Base-by-base conservation (phyloP, 768 basidiomycete species). In the Sporobolomyces pararoseus region DNA sequence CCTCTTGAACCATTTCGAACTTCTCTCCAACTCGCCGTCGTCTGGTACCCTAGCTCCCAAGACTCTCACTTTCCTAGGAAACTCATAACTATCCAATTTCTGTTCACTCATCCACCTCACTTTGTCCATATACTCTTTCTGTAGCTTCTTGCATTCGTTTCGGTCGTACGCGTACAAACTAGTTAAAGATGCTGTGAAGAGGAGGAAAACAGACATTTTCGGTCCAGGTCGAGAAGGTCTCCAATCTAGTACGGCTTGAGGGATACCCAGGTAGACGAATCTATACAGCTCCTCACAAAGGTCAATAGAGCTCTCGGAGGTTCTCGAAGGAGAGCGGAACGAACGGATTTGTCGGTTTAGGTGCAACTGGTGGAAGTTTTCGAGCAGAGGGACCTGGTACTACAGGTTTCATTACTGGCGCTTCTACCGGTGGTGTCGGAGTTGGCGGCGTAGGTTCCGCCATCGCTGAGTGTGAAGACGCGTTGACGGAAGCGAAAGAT, bases 121-220 rank as follows among this genome's bases (percentile, higher is more conserved):
- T 63, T 85, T 86, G 75, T 87, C 87, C 31, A 89, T 80, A 78
- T 95, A 97, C 59, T 86, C 84, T 76, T 87, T 82, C 58, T 87
- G 87, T 69, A 98, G 88, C 54, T 81, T 78, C 74, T 85, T 87
- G 80, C 91, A 93, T 81, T 92, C 83, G 69, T 82, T 81, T 35
- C 94, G 85, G 84, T 99, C 96, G 79, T 96, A 93, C 62, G 86
- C 81, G 81, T 91, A 96, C 63, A 85, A 83, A 29, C 88, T 89
- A 4, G 87, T 76, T 37, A 89, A 75, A 9, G 88, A 84, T 19
- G 87, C 86, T 6, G 90, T 87, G 75, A 91, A 80, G 34, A 86
- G 83, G 65, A 92, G 84, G 82, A 98, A 97, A 76, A 95, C 92
- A 73, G 91, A 85, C 92, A 91, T 94, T 76, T 96, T 96, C 70